Evolutionary conservation across 2,329 filamentous ascomycete species (phyloP).

Genomic region (Stagonosporopsis cucurbitacearum): DNA sequence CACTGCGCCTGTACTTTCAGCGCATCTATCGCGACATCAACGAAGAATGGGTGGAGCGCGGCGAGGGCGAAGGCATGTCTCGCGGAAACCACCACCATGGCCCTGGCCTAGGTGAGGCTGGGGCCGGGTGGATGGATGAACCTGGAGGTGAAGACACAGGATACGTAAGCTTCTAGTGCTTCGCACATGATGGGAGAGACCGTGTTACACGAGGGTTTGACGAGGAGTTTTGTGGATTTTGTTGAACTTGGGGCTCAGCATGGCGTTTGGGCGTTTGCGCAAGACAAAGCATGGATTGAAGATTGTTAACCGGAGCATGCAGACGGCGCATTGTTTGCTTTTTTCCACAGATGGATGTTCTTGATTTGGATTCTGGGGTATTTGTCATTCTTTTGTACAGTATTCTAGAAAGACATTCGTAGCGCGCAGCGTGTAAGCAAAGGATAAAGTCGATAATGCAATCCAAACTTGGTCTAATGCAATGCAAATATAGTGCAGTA

Average conservation of each 20-base stretch:
- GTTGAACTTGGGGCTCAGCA: background rate
- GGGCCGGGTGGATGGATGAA: conserved; percentile 45
- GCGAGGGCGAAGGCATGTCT: conserved; percentile 51
- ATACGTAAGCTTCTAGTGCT: conserved; percentile 46
- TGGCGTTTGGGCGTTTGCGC: conserved; percentile 19
- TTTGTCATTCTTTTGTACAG: conserved; percentile 6
- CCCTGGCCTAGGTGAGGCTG: conserved; percentile 42
- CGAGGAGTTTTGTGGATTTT: conserved; percentile 5
- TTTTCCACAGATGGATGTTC: conserved; percentile 7
- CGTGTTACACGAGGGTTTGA: conserved; percentile 4
- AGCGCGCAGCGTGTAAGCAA: background rate
- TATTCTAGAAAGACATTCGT: conserved; percentile 7
- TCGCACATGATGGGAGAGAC: background rate
- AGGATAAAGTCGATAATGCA: background rate
- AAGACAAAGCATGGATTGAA: conserved; percentile 17
- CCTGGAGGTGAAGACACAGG: conserved; percentile 44
- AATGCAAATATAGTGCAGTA: too few relatives aligned
- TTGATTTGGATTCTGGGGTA: background rate
- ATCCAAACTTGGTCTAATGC: too few relatives aligned
- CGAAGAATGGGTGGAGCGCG: conserved; percentile 53
- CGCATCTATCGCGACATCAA: conserved; percentile 81
- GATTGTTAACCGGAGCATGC: conserved; percentile 15
- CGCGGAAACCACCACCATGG: conserved; percentile 38
- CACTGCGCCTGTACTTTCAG: conserved; percentile 82
- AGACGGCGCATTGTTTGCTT: conserved; percentile 13